Evolutionary conservation across 129 eudicot species (phyloP), one percentile per base, ranked within the genome.

Genomic region (Silybum marianum): DNA sequence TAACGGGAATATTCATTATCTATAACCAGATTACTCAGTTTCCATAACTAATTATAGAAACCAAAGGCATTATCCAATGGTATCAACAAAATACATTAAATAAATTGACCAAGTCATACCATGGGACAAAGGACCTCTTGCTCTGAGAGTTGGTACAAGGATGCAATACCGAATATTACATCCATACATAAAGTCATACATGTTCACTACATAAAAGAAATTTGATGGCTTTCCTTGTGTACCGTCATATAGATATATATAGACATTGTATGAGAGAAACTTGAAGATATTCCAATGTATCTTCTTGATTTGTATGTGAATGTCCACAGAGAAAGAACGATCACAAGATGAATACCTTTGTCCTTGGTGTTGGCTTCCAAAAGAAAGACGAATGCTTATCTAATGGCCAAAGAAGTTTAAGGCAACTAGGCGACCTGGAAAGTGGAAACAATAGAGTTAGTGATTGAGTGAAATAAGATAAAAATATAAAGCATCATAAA

Each of bases 391-490:
- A 96, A 84, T 19, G 74, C 65, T 0, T 68, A 77, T 91, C 91
- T 90, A 95, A 87, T 40, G 99, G 99, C 99, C 99, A 96, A 75
- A 91, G 70, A 78, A 96, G 95, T 79, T 96, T 91, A 83, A 96
- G 92, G 89, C 99, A 93, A 69, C 85, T 81, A 26, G 80, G 88
- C 21, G 99, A 96, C 99, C 99, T 96, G 81, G 63, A 80, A 67
- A 28, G 30, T 28, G 30, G 30, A 28, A 32, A 75, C 77, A 25
- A 58, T 1, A 23, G 19, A 46, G 65, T 54, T 21, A 18, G 67
- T 60, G 42, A 38, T 6, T 38, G 9, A 6, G 42, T 38, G 58
- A 71, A 68, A 71, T 69, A 14, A 40, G 16, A 48, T 40, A 67
- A 51, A 74, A 44, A 60, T 7, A n/a, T 62, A 69, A 24, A 70